A percentile compares a stretch with the other conserved stretches of the same genome.
Evolutionary conservation across 306 rosid species (phyloP).

Genomic region (Sphenostylis stenocarpa): DNA sequence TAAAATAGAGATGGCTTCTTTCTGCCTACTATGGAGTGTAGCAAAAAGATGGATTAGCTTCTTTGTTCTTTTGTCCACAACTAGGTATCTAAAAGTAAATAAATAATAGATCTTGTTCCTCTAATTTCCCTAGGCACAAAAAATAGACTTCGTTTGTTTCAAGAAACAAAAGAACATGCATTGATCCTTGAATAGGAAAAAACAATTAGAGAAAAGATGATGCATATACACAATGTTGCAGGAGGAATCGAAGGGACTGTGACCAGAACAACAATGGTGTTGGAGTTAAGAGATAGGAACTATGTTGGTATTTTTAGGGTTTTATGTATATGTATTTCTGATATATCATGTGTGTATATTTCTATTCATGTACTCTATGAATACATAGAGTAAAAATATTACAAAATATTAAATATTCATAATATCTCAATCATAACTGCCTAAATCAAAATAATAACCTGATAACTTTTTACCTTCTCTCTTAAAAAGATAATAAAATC

Average conservation of each 20-base stretch:
- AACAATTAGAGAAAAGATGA: background rate
- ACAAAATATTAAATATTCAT: too few species aligned
- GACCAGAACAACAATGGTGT: background rate
- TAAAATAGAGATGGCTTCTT: background rate
- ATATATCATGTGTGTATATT: too few species aligned
- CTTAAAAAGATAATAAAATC: too few species aligned
- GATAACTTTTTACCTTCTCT: too few species aligned
- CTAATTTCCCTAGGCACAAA: background rate
- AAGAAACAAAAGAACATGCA: background rate
- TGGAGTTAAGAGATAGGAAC: background rate
- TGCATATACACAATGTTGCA: background rate
- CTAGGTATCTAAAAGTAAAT: background rate
- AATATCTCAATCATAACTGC: too few species aligned
- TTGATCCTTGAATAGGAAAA: background rate
- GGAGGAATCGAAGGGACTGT: background rate
- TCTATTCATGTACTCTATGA: too few species aligned
- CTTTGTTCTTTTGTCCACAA: background rate
- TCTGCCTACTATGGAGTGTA: background rate
- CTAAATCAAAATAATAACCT: too few species aligned
- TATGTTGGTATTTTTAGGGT: too few species aligned
- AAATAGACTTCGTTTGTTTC: conserved; percentile 6
- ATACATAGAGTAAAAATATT: too few species aligned
- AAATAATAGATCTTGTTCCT: background rate
- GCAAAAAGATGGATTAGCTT: background rate
- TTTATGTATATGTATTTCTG: too few species aligned